These are phyloP conservation scores for Claviceps maximensis DNA, from an alignment of 2,329 filamentous ascomycete genomes.

Conservation along the genomic window DNA sequence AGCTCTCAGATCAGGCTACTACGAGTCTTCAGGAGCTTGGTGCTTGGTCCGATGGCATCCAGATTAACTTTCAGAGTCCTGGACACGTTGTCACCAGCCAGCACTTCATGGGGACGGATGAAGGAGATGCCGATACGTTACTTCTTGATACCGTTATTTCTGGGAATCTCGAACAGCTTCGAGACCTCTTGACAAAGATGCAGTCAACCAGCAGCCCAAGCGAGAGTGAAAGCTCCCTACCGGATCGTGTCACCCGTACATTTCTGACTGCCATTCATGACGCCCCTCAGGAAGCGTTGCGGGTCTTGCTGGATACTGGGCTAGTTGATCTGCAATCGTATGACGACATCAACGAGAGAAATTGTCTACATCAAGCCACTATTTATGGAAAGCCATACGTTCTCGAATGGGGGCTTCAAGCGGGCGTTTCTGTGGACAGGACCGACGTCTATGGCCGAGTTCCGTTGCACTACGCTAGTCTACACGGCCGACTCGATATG, in stretches of 20 bases:
- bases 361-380: slow-evolving; percentile 90
- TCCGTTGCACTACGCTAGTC: slow-evolving; percentile 88
- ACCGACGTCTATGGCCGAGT: slow-evolving; percentile 91
- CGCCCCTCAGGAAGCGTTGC: slow-evolving; percentile 63
- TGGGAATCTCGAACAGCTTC: slow-evolving; percentile 63
- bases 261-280: slow-evolving; percentile 86
- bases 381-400: slow-evolving; percentile 81
- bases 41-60: slow-evolving; percentile 93
- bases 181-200: slow-evolving; percentile 71
- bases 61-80: slow-evolving; percentile 63
- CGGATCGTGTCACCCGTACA: slow-evolving; percentile 73
- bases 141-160: slow-evolving; percentile 76
- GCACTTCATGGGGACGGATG: slow-evolving; percentile 60
- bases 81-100: slow-evolving; percentile 55
- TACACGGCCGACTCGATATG: slow-evolving; percentile 82
- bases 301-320: slow-evolving; percentile 63
- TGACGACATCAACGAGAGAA: slow-evolving; percentile 95
- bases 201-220: slow-evolving; percentile 38
- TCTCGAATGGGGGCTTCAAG: slow-evolving; percentile 59
- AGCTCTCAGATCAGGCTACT: slow-evolving; percentile 90
- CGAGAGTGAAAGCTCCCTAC: slow-evolving; percentile 42
- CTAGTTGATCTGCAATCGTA: slow-evolving; percentile 84
- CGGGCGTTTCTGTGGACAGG: slow-evolving; percentile 61
- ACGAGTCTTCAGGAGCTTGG: slow-evolving; percentile 91
- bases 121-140: slow-evolving; percentile 79